Evolutionary conservation across 164 flowering plant genomes (phyloP).

Genomic region (Protea cynaroides): DNA sequence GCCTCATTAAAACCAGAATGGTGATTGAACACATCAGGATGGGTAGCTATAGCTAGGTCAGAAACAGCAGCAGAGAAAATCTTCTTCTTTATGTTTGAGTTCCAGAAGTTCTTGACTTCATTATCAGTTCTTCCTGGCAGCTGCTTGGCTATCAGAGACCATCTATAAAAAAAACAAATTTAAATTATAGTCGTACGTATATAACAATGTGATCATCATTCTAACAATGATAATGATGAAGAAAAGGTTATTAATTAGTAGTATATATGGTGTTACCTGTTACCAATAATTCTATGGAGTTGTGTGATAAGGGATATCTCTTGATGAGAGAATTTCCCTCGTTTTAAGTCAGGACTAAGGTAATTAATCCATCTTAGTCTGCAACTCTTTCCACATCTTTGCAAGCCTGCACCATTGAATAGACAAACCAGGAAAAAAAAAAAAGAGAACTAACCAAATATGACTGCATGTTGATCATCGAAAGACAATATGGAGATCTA

Average conservation of each 20-base stretch:
- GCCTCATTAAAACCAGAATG: conserved; percentile 5
- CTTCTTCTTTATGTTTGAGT: conserved; percentile 84
- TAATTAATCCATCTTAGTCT: conserved; percentile 89
- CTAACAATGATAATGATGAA: neutral
- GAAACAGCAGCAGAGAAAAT: conserved; percentile 34
- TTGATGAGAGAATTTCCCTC: conserved; percentile 73
- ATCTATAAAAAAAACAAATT: conserved; percentile 29
- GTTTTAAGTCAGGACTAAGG: conserved; percentile 80
- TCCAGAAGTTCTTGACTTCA: conserved; percentile 94
- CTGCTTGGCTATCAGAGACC: conserved; percentile 91
- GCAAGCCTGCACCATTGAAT: conserved; percentile 41
- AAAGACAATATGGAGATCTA: too few relatives aligned
- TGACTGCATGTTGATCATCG: too few relatives aligned
- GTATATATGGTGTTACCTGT: conserved; percentile 44
- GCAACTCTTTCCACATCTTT: conserved; percentile 94
- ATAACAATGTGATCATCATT: conserved; percentile 1
- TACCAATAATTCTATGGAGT: conserved; percentile 75
- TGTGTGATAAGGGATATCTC: conserved; percentile 82
- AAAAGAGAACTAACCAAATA: neutral
- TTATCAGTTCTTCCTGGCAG: conserved; percentile 94
- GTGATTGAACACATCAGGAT: conserved; percentile 6
- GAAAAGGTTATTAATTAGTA: too few relatives aligned
- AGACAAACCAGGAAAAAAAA: neutral
- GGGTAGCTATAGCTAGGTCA: conserved; percentile 5
- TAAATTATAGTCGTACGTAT: neutral